Evolutionary conservation across 495 filamentous ascomycete species (phyloP), one percentile per base, ranked within the genome.

Genomic region (Penicillium argentinense): DNA sequence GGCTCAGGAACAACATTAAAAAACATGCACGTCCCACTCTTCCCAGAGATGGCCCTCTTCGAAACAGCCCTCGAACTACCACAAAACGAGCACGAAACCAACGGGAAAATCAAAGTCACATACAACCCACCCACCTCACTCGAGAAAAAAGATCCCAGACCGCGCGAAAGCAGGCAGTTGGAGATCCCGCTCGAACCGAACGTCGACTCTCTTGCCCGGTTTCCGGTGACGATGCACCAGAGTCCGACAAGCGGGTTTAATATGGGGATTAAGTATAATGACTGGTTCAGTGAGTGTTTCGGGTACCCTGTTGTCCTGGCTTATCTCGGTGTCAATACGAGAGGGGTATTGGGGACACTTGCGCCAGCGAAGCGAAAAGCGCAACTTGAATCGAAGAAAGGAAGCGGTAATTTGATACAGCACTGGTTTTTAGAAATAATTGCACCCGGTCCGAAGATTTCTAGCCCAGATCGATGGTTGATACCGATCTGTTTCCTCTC

Each of bases 231-330:
- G 19, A 82, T 95, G 64, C 82, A 89, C 57, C 50, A 62, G 16
- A 89, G 84, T 56, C 64, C 78, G 0, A 79, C 86, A 0, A 68
- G 68, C 14, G 84, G 78, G 0, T 89, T 83, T 64, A 75, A 82
- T 40, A 88, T 95, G 83, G 81, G 76, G 2, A 56, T 66, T 3
- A 37, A 65, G 23, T 88, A 83, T 57, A 87, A 86, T 57, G 61
- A 69, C 26, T 95, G 88, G 88, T 91, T 96, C 68, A 81, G 79
- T 19, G 57, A 70, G 13, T 79, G 81, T 45, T 84, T 95, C 45
- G 87, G 86, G 4, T 87, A 80, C 54, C 61, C 69, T 5, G 79
- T 84, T 7, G 60, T 86, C 0, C 71, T 95, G 11, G 83, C 80
- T 2, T 91, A 87, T 60, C 72, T 92, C 19, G 88, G 87, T 1